Evolutionary conservation across 139 green algal species (phyloP).

Genomic region (Microglena sp.): DNA sequence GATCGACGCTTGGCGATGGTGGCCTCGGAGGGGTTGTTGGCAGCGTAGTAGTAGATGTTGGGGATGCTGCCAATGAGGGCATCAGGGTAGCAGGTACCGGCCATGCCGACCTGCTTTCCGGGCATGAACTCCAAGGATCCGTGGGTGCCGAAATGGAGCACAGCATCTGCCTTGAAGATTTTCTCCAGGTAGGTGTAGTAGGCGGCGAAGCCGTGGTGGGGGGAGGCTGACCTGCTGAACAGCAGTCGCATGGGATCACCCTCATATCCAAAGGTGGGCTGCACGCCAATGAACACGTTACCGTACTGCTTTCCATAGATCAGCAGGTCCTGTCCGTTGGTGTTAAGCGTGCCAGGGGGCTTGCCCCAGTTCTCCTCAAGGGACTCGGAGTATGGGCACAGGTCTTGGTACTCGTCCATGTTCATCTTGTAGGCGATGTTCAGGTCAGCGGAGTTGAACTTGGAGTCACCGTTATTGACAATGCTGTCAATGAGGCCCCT

Average conservation of each 20-base stretch:
- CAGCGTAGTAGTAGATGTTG: conserved; percentile 99
- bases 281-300: conserved; percentile 99
- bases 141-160: conserved; percentile 99
- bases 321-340: conserved; percentile 92
- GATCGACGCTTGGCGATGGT: conserved; percentile 98
- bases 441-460: conserved; percentile 89
- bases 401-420: conserved; percentile 78
- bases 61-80: conserved; percentile 91
- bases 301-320: conserved; percentile 94
- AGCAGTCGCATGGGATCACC: conserved; percentile 98
- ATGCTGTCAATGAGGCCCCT: conserved; percentile 79
- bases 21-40: conserved; percentile 98
- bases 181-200: conserved; percentile 99
- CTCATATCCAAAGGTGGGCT: conserved; percentile 99
- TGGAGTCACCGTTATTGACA: conserved; percentile 81
- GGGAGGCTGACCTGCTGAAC: conserved; percentile 84
- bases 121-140: conserved; percentile 99
- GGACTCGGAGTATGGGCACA: conserved; percentile 83
- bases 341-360: conserved; percentile 90
- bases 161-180: conserved; percentile 92
- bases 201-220: conserved; percentile 97
- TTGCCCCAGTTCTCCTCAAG: conserved; percentile 99
- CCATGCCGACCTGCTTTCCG: conserved; percentile 97
- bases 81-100: conserved; percentile 94
- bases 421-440: conserved; percentile 94